Evolutionary conservation across 1,139 yeast species (phyloP).

Genomic region (Geotrichum reessii): DNA sequence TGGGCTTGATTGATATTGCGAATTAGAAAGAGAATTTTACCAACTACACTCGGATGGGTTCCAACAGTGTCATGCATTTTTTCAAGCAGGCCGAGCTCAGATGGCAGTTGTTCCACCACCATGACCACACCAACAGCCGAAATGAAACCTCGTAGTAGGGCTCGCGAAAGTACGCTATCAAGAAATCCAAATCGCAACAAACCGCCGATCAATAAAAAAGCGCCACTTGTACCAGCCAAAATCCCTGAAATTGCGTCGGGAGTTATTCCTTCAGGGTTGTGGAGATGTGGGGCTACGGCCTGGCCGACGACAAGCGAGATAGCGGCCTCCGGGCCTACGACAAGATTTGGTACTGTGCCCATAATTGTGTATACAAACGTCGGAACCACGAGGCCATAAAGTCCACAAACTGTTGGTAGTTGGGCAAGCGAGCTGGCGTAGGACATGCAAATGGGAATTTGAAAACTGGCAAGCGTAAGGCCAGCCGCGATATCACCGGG

Average conservation of each 20-base stretch:
- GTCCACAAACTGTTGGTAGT: conserved; percentile 82
- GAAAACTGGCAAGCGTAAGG: conserved; percentile 81
- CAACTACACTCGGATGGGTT: conserved; percentile 65
- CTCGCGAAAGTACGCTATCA: conserved; percentile 79
- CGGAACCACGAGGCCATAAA: conserved; percentile 73
- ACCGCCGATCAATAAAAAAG: conserved; percentile 69
- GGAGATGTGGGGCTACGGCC: conserved; percentile 56
- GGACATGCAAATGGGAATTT: conserved; percentile 81
- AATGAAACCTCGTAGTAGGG: conserved; percentile 81
- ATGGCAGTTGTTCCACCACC: conserved; percentile 70
- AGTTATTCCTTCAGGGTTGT: conserved; percentile 39
- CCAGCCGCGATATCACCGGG: conserved; percentile 83
- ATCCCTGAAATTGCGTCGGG: conserved; percentile 67
- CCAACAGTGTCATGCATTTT: conserved; percentile 45
- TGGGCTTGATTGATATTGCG: conserved; percentile 39
- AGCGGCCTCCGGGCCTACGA: conserved; percentile 96
- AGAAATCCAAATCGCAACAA: conserved; percentile 79
- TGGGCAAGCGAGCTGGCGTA: conserved; percentile 88
- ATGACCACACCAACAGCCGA: conserved; percentile 91
- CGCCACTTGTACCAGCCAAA: conserved; percentile 73
- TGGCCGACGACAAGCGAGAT: conserved; percentile 88
- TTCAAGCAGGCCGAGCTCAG: conserved; percentile 59
- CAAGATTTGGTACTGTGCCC: conserved; percentile 94
- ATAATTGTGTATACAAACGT: conserved; percentile 76
- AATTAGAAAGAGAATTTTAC: conserved; percentile 56